phyloP scores from a whole-genome alignment of 345 rosid species.

The Anastatica hierochuntica region DNA sequence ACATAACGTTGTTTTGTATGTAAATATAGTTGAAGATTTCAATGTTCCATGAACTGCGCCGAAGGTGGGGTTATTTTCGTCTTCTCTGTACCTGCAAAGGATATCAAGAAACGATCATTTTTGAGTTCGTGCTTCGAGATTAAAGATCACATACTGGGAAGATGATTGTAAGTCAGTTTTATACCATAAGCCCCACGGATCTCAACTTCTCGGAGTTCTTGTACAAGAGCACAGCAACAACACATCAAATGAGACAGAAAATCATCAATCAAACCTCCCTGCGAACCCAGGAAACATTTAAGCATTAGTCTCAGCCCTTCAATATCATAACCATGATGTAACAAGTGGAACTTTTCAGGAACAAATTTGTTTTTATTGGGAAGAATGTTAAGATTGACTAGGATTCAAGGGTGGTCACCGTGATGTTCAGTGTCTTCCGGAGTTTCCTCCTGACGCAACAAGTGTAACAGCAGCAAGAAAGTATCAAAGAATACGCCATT shows the following conservation, averaged over 20 bases:
- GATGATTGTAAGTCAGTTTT: background rate
- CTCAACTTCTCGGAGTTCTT: conserved; percentile 96
- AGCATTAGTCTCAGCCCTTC: background rate
- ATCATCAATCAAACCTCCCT: conserved; percentile 92
- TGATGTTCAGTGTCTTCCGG: conserved; percentile 64
- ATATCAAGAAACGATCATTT: background rate
- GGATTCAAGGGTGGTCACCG: conserved; percentile 37
- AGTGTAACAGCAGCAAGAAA: conserved; percentile 97
- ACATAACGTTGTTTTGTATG: background rate
- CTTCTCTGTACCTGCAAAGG: conserved; percentile 63
- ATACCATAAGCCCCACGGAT: conserved; percentile 68
- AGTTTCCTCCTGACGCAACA: conserved; percentile 93
- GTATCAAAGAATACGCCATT: conserved; percentile 84
- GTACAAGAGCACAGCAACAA: conserved; percentile 97
- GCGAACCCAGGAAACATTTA: conserved; percentile 6
- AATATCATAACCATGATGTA: background rate
- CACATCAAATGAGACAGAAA: conserved; percentile 96
- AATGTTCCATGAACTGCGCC: conserved; percentile 74
- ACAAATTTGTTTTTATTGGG: background rate
- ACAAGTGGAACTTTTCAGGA: too few species aligned
- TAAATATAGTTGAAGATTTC: background rate
- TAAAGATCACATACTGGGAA: background rate
- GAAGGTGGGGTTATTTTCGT: conserved; percentile 71
- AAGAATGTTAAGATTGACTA: background rate
- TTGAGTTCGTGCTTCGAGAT: background rate